phyloP scores from a whole-genome alignment of 768 basidiomycete genomes.

The Suillus spraguei region DNA sequence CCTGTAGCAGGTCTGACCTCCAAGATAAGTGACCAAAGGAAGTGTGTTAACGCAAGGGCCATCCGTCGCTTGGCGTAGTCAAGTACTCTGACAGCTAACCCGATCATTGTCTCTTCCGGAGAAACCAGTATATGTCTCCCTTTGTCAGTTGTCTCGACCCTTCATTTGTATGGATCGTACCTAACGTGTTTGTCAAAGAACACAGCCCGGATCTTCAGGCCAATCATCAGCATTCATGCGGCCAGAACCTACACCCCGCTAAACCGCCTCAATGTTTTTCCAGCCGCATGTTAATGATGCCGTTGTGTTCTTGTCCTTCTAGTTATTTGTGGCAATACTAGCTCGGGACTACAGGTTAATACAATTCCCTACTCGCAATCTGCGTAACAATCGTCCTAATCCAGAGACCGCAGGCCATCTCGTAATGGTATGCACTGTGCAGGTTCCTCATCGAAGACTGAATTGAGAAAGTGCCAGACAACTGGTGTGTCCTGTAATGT shows the following conservation, averaged over 20 bases:
- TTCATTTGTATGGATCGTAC: neutral
- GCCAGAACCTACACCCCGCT: neutral
- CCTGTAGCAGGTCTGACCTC: neutral
- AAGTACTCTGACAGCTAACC: constrained; percentile 2
- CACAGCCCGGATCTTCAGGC: neutral
- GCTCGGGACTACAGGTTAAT: neutral
- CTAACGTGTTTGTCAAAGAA: neutral
- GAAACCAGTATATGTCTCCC: neutral
- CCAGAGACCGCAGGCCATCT: neutral
- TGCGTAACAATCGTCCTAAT: neutral
- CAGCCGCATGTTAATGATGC: neutral
- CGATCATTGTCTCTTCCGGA: neutral
- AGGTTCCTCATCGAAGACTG: neutral
- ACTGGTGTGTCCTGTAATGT: neutral
- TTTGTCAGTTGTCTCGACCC: neutral
- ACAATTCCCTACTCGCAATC: neutral
- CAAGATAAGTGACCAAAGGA: neutral
- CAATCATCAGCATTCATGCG: neutral
- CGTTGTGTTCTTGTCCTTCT: constrained; percentile 7
- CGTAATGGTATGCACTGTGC: neutral
- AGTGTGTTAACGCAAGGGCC: neutral
- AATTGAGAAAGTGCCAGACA: constrained; percentile 8
- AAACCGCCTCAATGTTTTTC: neutral
- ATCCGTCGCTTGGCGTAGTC: neutral
- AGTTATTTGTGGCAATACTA: neutral